These are phyloP conservation scores for Blastomyces silverae DNA, from an alignment of 2,329 filamentous ascomycete species.

Conservation along the genomic window DNA sequence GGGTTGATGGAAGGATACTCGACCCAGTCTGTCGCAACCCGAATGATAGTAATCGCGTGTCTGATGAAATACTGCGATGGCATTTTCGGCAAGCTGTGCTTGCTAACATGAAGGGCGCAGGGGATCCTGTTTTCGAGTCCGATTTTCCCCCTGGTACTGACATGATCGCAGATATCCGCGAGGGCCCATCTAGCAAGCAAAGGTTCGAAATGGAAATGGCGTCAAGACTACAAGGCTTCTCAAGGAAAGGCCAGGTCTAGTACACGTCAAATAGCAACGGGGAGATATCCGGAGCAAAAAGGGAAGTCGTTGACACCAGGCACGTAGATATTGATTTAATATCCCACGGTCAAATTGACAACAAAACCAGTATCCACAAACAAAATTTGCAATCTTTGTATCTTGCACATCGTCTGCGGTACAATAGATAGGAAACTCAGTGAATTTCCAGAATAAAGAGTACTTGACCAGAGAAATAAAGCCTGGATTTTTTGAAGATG, in stretches of 20 bases:
- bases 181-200: conserved; percentile 14
- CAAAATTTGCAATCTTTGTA: background rate
- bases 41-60: conserved; percentile 17
- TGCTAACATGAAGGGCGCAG: conserved; percentile 22
- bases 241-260: background rate
- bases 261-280: background rate
- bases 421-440: background rate
- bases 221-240: conserved; percentile 1
- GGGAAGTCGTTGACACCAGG: background rate
- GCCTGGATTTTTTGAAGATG: background rate
- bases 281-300: background rate
- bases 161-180: conserved; percentile 17
- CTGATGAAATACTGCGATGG: conserved; percentile 21
- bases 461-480: background rate
- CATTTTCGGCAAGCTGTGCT: conserved; percentile 24
- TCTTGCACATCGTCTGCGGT: background rate
- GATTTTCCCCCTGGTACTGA: conserved; percentile 24
- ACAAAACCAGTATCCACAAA: conserved; percentile 1
- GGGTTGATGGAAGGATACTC: conserved; percentile 15
- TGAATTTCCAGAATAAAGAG: background rate
- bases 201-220: conserved; percentile 16
- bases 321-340: background rate
- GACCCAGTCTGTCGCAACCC: conserved; percentile 17
- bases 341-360: background rate
- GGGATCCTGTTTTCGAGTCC: conserved; percentile 21